phyloP scores from a whole-genome alignment of 1,284 basidiomycete species.

The Golubevia pallescens region DNA sequence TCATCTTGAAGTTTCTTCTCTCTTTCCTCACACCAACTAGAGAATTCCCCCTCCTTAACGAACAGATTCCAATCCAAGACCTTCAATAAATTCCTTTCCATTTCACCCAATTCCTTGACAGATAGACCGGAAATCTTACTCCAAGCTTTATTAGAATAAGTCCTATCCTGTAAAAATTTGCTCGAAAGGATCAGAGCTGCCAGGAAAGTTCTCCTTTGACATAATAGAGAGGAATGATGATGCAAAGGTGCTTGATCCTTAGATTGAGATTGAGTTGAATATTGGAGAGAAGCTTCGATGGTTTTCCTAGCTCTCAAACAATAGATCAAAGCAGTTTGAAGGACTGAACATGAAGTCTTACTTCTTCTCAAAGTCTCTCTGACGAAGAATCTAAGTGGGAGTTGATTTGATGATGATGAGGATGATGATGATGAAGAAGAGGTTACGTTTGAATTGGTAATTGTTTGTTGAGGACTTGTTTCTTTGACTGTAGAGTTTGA shows the following conservation, averaged over 20 bases:
- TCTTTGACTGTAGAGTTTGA: too few relatives aligned
- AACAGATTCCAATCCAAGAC: too few relatives aligned
- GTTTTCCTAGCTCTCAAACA: constrained; percentile 39
- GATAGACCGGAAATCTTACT: constrained; percentile 50
- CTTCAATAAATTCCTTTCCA: constrained; percentile 22
- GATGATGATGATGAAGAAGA: constrained; percentile 8
- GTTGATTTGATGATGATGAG: constrained; percentile 20
- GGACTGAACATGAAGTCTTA: constrained; percentile 53
- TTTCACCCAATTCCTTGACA: constrained; percentile 39
- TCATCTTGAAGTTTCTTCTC: too few relatives aligned
- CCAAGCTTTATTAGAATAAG: constrained; percentile 58
- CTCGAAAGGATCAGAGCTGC: constrained; percentile 50
- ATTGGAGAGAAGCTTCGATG: constrained; percentile 2
- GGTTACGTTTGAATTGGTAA: constrained; percentile 6
- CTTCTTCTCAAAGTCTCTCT: constrained; percentile 57
- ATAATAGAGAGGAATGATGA: constrained; percentile 9
- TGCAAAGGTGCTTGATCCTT: too few relatives aligned
- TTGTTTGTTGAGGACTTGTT: constrained; percentile 7
- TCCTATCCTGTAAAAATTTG: constrained; percentile 61
- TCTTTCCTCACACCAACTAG: too few relatives aligned
- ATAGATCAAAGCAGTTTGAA: constrained; percentile 56
- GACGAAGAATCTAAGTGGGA: constrained; percentile 52
- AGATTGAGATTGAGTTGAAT: too few relatives aligned
- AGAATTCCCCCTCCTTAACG: too few relatives aligned
- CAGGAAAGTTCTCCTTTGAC: constrained; percentile 55